Evolutionary conservation across 2,329 filamentous ascomycete species (phyloP), one percentile per base, ranked within the genome.

Genomic region (Polytolypa hystricis): DNA sequence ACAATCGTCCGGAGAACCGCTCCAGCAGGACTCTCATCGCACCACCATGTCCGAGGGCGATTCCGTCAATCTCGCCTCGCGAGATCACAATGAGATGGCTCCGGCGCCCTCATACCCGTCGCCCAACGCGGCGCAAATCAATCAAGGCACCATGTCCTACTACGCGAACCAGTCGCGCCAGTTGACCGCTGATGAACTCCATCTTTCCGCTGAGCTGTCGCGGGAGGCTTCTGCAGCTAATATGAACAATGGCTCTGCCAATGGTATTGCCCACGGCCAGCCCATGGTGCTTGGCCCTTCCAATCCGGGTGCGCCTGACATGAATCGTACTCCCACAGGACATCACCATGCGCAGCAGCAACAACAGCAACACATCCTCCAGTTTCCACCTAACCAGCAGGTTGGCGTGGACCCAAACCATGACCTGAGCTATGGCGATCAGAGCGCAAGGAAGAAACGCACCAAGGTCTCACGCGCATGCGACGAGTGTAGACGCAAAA

Each of bases 391-490:
- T 6, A 62, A 58, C 41, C 58, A 64, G 39, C 62, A 65, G 43
- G 59, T 62, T 9, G 59, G 58, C 21, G 57, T 62, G 35, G 63
- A 66, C 38, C 62, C 60, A 10, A 62, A 66, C 41, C 60, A 66
- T 36, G 57, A 67, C 34, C 42, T 72, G 45, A 65, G 61, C 45
- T 70, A 71, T 49, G 69, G 69, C 26, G 77, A 80, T 44, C 69
- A 69, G 40, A 76, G 77, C 8, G 73, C 78, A 10, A 79, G 80
- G 0, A 69, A 80, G 43, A 91, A 91, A 56, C 71, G 85, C 41
- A 83, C 81, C 4, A 93, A 93, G 57, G 84, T 91, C 4, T 93
- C 85, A 8, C 73, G 85, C 25, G 86, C 85, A 2, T 94, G 85
- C 51, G 85, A 94, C 53, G 84, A 93, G 54, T 93, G 85, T 54